Evolutionary conservation across 1,139 yeast species (phyloP).

Genomic region (Saccharomyces hybrid): DNA sequence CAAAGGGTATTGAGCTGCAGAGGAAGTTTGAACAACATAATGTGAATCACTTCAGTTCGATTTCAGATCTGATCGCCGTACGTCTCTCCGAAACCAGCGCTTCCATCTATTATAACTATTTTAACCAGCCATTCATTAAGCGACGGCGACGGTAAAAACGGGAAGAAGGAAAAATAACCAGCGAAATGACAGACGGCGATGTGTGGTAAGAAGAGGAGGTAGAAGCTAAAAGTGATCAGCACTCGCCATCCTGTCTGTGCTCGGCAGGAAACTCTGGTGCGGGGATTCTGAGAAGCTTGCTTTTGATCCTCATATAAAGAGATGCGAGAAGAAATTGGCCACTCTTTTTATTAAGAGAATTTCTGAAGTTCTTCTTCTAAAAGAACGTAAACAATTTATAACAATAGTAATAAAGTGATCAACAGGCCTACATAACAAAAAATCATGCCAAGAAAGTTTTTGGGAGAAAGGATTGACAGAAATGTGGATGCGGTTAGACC

Average conservation of each 20-base stretch:
- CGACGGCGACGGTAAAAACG: constrained; percentile 1
- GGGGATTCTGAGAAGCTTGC: not conserved
- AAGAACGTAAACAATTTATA: too few species aligned
- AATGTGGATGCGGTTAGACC: constrained; percentile 26
- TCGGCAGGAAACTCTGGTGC: not conserved
- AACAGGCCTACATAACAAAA: not conserved
- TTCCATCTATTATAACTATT: not conserved
- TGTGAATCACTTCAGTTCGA: too few species aligned
- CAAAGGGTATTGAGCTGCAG: not conserved
- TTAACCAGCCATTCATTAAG: not conserved
- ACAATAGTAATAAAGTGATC: too few species aligned
- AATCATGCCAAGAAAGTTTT: constrained; percentile 26
- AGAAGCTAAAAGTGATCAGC: not conserved
- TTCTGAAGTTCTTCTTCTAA: too few species aligned
- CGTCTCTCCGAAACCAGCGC: not conserved
- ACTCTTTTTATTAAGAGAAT: not conserved
- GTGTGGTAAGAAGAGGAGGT: not conserved
- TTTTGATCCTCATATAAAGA: not conserved
- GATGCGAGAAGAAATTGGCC: not conserved
- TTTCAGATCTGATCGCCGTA: too few species aligned
- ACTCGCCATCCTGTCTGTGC: not conserved
- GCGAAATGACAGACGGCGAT: not conserved
- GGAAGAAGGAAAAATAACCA: constrained; percentile 1
- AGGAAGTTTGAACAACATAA: not conserved
- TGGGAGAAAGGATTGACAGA: constrained; percentile 25